Conservation (phyloP, 495 filamentous ascomycete species). For the Achaetomiella virescens region DNA sequence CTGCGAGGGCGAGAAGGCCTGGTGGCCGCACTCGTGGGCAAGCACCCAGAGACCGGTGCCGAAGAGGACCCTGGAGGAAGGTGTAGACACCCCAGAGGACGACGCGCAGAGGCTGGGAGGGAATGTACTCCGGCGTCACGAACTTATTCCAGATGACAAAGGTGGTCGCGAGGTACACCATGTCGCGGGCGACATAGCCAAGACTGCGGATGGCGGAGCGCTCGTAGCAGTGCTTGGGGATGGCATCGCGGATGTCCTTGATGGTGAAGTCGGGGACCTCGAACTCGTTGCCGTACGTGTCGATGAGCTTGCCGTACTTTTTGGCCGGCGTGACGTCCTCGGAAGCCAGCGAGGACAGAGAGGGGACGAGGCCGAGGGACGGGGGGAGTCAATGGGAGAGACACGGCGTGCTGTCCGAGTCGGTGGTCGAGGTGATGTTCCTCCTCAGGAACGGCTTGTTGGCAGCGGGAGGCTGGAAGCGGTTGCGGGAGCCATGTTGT, state of each 20-base stretch:
- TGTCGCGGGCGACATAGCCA: constrained; percentile 64
- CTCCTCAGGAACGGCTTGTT: constrained; percentile 38
- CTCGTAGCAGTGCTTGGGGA: constrained; percentile 77
- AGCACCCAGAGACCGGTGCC: constrained; percentile 79
- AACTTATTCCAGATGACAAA: constrained; percentile 64
- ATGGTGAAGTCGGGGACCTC: constrained; percentile 70
- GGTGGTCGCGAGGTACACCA: constrained; percentile 53
- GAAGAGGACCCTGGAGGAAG: constrained; percentile 67
- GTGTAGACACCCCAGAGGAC: constrained; percentile 64
- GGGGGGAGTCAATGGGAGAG: constrained; percentile 64
- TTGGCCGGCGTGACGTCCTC: constrained; percentile 25
- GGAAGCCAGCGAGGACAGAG: constrained; percentile 82
- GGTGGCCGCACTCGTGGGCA: constrained; percentile 84
- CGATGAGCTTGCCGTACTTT: constrained; percentile 52
- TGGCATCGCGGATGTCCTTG: constrained; percentile 74
- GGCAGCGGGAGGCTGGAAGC: constrained; percentile 31
- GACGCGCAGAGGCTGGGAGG: constrained; percentile 49
- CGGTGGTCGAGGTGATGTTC: constrained; percentile 32
- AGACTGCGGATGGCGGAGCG: constrained; percentile 58
- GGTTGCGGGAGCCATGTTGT: constrained; percentile 36
- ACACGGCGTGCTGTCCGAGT: constrained; percentile 53
- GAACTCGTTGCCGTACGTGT: constrained; percentile 71
- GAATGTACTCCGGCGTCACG: constrained; percentile 53
- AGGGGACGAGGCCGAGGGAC: constrained; percentile 75
- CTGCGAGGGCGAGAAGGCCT: constrained; percentile 77